phyloP scores from a whole-genome alignment of 2,329 filamentous ascomycete genomes.

The Microsporum audouinii region DNA sequence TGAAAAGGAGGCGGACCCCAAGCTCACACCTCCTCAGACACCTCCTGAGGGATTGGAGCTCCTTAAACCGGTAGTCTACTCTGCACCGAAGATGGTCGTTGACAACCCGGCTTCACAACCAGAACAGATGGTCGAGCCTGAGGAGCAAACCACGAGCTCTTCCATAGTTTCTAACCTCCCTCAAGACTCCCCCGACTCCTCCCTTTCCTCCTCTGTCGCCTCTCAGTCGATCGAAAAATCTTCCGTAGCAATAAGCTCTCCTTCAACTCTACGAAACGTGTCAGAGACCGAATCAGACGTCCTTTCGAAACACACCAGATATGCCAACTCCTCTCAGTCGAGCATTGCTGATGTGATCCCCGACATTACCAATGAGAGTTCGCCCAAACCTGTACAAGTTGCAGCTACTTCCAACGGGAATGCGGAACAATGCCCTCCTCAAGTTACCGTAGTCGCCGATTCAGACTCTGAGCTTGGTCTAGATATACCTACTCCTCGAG shows the following conservation, averaged over 20 bases:
- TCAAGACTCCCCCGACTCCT: neutral
- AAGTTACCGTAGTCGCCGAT: constrained; percentile 7
- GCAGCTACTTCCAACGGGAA: no score
- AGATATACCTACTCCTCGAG: constrained; percentile 11
- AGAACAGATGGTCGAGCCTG: neutral
- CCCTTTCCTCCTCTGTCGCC: neutral
- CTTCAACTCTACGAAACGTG: constrained; percentile 1
- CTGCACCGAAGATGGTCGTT: neutral
- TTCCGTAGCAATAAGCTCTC: neutral
- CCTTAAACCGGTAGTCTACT: neutral
- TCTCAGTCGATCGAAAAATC: neutral
- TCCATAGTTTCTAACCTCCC: neutral
- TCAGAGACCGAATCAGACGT: neutral
- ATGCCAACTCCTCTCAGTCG: constrained; percentile 1
- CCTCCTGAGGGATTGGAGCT: constrained; percentile 1
- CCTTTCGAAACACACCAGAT: neutral
- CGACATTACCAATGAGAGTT: neutral
- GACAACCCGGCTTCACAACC: neutral
- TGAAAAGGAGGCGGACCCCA: neutral
- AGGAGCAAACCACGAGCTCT: neutral
- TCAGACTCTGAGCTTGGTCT: constrained; percentile 1
- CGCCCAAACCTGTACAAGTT: neutral
- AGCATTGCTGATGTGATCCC: neutral
- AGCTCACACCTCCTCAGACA: constrained; percentile 3
- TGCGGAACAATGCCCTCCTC: neutral